phyloP scores from a whole-genome alignment of 257 asterid genomes.

The Solanum tarijense region DNA sequence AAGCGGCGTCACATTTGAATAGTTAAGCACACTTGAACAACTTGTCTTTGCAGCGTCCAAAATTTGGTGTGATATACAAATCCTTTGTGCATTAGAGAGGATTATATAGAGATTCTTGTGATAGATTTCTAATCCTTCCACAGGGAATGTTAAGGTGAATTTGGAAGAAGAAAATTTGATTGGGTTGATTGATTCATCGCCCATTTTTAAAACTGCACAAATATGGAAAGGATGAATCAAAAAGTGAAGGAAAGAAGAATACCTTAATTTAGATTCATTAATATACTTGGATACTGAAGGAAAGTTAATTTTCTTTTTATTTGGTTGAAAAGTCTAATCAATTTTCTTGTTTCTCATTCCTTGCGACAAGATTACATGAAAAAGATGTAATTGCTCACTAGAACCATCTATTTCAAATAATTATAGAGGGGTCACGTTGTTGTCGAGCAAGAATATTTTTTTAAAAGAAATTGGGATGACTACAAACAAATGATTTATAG shows the following conservation, averaged over 20 bases:
- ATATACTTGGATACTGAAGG: not conserved
- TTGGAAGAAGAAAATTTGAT: too few relatives aligned
- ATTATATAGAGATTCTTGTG: too few relatives aligned
- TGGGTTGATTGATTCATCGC: too few relatives aligned
- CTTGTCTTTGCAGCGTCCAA: too few relatives aligned
- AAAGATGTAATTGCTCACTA: not conserved
- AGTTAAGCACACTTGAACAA: too few relatives aligned
- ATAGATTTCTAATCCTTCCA: too few relatives aligned
- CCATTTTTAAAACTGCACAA: too few relatives aligned
- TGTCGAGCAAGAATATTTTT: not conserved
- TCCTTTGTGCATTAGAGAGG: too few relatives aligned
- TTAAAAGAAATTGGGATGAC: not conserved
- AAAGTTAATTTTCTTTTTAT: not conserved
- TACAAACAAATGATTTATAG: not conserved
- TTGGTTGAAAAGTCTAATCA: not conserved
- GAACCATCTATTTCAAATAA: not conserved
- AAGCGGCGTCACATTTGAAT: too few relatives aligned
- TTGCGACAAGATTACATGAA: not conserved
- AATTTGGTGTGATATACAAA: too few relatives aligned
- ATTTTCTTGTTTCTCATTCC: not conserved
- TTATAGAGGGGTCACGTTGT: not conserved
- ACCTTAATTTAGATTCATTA: not conserved
- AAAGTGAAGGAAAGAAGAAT: not conserved
- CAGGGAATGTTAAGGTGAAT: too few relatives aligned
- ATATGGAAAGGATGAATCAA: not conserved